These are phyloP conservation scores for Blastobotrys raffinosifermentans DNA, from an alignment of 1,139 yeast species.

Conservation along the genomic window DNA sequence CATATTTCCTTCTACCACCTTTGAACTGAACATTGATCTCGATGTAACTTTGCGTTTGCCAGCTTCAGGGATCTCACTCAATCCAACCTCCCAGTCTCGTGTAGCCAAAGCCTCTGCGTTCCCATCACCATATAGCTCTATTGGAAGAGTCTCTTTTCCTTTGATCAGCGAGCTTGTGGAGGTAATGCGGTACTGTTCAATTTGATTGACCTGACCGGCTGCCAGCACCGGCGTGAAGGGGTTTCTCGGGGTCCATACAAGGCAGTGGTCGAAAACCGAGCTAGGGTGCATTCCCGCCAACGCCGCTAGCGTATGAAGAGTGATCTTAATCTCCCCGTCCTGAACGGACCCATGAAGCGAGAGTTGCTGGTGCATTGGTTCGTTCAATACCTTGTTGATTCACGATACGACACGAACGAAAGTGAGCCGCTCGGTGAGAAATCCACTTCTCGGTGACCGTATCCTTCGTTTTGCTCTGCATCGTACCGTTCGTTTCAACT, in stretches of 20 bases:
- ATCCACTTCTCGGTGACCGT: neutral
- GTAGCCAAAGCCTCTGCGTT: slow-evolving; percentile 12
- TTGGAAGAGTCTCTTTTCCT: slow-evolving; percentile 2
- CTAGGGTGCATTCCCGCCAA: slow-evolving; percentile 34
- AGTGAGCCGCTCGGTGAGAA: too few relatives aligned
- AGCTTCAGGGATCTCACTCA: slow-evolving; percentile 81
- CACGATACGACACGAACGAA: too few relatives aligned
- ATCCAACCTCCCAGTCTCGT: slow-evolving; percentile 55
- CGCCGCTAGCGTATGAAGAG: slow-evolving; percentile 32
- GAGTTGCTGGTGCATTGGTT: slow-evolving; percentile 36
- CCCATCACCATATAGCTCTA: slow-evolving; percentile 6
- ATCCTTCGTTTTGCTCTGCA: neutral
- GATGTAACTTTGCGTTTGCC: slow-evolving; percentile 63
- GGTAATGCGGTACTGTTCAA: slow-evolving; percentile 34
- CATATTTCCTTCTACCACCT: slow-evolving; percentile 38
- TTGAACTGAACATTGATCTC: slow-evolving; percentile 67
- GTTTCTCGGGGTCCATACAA: slow-evolving; percentile 30
- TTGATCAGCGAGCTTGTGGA: slow-evolving; percentile 12
- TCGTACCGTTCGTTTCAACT: too few relatives aligned
- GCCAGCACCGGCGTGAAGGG: slow-evolving; percentile 29
- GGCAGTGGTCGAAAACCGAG: slow-evolving; percentile 22
- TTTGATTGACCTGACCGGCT: slow-evolving; percentile 32
- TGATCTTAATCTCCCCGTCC: slow-evolving; percentile 29
- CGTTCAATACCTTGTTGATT: too few relatives aligned
- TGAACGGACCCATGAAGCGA: slow-evolving; percentile 30